These are phyloP conservation scores for Cornus kousa DNA, from an alignment of 148 eudicot genomes.

Conservation along the genomic window DNA sequence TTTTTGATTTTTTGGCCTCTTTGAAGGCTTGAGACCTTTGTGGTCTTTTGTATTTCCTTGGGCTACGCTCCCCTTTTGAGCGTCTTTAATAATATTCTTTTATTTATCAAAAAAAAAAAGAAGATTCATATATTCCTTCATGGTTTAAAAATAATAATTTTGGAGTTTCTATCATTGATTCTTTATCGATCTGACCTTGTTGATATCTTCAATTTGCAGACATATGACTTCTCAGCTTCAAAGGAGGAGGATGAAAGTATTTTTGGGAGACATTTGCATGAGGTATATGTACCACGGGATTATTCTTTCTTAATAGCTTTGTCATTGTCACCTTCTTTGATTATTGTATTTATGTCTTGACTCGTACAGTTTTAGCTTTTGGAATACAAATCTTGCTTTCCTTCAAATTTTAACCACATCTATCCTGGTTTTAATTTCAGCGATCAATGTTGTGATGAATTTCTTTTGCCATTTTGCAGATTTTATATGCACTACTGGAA, in stretches of 20 bases:
- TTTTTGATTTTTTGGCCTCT: no score
- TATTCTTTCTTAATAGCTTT: not conserved
- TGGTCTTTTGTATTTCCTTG: no score
- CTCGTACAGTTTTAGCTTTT: not conserved
- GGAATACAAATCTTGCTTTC: not conserved
- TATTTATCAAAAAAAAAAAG: no score
- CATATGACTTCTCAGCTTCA: constrained; percentile 19
- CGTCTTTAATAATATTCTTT: no score
- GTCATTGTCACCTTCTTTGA: not conserved
- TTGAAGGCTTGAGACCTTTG: no score
- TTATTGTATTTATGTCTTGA: no score
- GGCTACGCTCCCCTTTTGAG: no score
- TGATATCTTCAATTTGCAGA: constrained; percentile 25
- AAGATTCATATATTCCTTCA: constrained; percentile 3
- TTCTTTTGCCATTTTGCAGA: constrained; percentile 29
- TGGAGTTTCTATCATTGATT: not conserved
- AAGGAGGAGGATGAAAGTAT: constrained; percentile 18
- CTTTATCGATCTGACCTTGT: not conserved
- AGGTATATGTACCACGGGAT: constrained; percentile 27
- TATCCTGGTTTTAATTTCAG: not conserved
- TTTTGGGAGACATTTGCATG: constrained; percentile 34
- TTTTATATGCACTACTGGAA: constrained; percentile 37
- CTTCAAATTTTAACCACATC: not conserved
- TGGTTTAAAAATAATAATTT: not conserved
- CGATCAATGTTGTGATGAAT: constrained; percentile 8